Percentiles rank a stretch among this genome's conserved stretches.
phyloP scores from a whole-genome alignment of 2,329 filamentous ascomycete genomes.

The Trichoderma koningii region DNA sequence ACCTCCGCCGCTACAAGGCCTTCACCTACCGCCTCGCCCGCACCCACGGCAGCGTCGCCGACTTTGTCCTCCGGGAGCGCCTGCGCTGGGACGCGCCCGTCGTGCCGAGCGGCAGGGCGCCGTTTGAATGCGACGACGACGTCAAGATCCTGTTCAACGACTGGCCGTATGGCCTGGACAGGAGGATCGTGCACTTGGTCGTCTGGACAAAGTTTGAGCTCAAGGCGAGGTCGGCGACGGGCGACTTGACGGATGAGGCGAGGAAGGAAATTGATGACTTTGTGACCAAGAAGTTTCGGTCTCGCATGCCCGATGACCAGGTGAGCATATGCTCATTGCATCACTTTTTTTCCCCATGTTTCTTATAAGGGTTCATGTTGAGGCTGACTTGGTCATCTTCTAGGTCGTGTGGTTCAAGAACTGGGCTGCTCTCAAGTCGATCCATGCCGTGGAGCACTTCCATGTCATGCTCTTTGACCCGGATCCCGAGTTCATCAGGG shows the following conservation, averaged over 20 bases:
- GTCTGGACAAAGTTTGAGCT: conserved; percentile 91
- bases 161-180: conserved; percentile 88
- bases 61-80: conserved; percentile 71
- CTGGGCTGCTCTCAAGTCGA: conserved; percentile 80
- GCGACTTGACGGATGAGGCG: conserved; percentile 66
- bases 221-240: conserved; percentile 64
- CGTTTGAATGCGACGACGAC: conserved; percentile 56
- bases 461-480: conserved; percentile 88
- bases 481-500: conserved; percentile 65
- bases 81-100: conserved; percentile 65
- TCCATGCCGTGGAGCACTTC: conserved; percentile 88
- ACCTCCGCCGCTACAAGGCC: conserved; percentile 75
- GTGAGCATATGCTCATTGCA: conserved; percentile 45
- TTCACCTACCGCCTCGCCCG: conserved; percentile 66
- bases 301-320: conserved; percentile 51
- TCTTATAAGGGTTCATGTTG: no score
- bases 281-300: conserved; percentile 67
- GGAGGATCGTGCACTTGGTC: conserved; percentile 77
- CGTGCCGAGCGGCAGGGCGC: conserved; percentile 35
- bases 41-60: conserved; percentile 74
- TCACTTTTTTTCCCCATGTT: background rate
- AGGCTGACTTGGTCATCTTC: background rate
- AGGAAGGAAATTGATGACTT: conserved; percentile 69
- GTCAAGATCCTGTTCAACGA: conserved; percentile 82
- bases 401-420: conserved; percentile 64